phyloP scores from a whole-genome alignment of 164 flowering plant genomes.

The Paratinospora sagittata region DNA sequence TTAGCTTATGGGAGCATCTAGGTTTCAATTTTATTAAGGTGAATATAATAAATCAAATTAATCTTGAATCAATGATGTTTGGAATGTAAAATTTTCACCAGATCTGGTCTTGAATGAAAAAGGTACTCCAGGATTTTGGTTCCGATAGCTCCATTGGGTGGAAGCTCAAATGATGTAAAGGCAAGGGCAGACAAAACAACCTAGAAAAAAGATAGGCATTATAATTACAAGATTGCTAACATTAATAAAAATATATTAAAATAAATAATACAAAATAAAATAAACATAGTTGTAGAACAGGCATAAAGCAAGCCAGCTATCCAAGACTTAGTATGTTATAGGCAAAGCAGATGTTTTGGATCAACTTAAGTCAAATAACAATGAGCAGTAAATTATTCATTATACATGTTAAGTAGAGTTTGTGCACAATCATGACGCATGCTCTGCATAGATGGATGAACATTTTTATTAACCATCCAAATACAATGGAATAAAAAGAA shows the following conservation, averaged over 20 bases:
- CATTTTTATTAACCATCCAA: no score
- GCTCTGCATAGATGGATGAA: no score
- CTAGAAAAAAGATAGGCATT: slow-evolving; percentile 28
- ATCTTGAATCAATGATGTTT: background rate
- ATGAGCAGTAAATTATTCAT: no score
- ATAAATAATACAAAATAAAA: background rate
- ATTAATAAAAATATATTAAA: background rate
- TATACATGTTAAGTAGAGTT: no score
- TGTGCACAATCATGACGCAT: no score
- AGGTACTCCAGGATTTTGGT: slow-evolving; percentile 84
- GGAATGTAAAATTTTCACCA: slow-evolving; percentile 43
- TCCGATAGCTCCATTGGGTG: slow-evolving; percentile 92
- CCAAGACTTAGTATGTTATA: no score
- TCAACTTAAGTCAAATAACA: no score
- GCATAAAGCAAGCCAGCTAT: background rate
- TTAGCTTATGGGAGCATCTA: background rate
- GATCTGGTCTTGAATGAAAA: slow-evolving; percentile 84
- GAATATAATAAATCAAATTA: background rate
- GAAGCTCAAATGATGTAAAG: slow-evolving; percentile 95
- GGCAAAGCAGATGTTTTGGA: no score
- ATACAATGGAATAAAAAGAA: no score
- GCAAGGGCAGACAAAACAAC: slow-evolving; percentile 86
- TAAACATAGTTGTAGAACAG: background rate
- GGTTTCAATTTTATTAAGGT: background rate
- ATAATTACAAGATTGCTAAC: slow-evolving; percentile 1